These are phyloP conservation scores for Vigna mungo DNA, from an alignment of 306 rosid species.

Conservation along the genomic window DNA sequence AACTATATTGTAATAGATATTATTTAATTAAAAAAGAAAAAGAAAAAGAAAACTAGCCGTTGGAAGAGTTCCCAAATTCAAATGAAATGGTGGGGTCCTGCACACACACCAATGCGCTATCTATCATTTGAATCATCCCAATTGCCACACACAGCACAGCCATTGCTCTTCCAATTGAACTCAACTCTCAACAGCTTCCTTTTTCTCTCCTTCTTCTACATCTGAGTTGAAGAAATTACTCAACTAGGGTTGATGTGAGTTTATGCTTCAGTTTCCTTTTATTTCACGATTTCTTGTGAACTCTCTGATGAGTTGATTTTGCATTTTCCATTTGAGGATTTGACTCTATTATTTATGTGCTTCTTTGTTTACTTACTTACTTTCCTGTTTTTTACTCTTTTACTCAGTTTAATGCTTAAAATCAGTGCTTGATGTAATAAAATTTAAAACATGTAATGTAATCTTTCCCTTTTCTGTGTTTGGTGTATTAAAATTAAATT, in stretches of 20 bases:
- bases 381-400: conserved; percentile 39
- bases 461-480: conserved; percentile 40
- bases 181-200: conserved; percentile 34
- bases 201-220: conserved; percentile 28
- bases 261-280: conserved; percentile 34
- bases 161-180: conserved; percentile 28
- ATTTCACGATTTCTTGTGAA: neutral
- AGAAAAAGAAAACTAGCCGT: conserved; percentile 79
- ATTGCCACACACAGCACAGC: conserved; percentile 19
- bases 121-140: conserved; percentile 32
- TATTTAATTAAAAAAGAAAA: conserved; percentile 6
- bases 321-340: conserved; percentile 36
- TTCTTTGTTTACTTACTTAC: neutral
- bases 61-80: conserved; percentile 59
- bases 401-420: conserved; percentile 34
- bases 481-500: conserved; percentile 18
- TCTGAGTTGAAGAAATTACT: conserved; percentile 30
- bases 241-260: conserved; percentile 49
- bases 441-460: neutral
- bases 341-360: neutral
- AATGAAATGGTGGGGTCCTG: conserved; percentile 43
- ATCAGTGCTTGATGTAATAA: neutral
- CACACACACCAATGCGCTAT: conserved; percentile 42
- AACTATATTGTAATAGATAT: neutral
- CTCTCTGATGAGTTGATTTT: conserved; percentile 7